Base-by-base conservation (phyloP, 768 basidiomycete genomes). In the Lactarius evosmus region DNA sequence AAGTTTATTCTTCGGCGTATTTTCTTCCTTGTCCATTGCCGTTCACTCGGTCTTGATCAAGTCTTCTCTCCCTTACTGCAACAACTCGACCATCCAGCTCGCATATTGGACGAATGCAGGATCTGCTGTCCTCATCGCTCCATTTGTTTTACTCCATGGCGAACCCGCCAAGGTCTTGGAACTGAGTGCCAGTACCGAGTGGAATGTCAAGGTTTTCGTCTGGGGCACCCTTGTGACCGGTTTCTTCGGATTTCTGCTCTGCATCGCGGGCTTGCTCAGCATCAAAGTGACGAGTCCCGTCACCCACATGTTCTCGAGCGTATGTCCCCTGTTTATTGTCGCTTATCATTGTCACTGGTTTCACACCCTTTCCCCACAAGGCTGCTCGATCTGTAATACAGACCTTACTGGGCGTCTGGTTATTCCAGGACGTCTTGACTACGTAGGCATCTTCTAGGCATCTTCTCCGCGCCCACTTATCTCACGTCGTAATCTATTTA, bases 241-340 rank as follows among this genome's bases (percentile, higher is more conserved):
- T 19, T 65, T 86, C n/a, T 88, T 91, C 65, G 91, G 91, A 2
- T 93, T 92, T 77, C 72, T 92, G 63, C 84, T 93, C 41, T 90
- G 88, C 67, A 75, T 93, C 44, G 89, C 91, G 1, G 89, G 88
- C 25, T 75, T 92, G 68, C 76, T 93, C 65, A 89, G 87, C 71
- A 90, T 93, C 77, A 88, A 88, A 71, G 83, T 91, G 56, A 92
- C 90, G 17, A 88, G 86, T 61, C 91, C 91, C 5, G 82, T 93
- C 59, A 91, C 89, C 1, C 91, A 92, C 72, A 93, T 91, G 89
- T 89, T 93, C 75, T 86, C 86, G 17, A 87, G 82, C 67, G 88
- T 89, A 69, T 72, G 86, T 79, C 30, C 44, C 41, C 36, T 33
- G 1, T 59, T 41, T 16, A 60, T 52, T 32, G 30, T n/a, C 8